A percentile compares a stretch with the other conserved stretches of the same genome.
phyloP scores from a whole-genome alignment of 805 yeast species.

The Ogataea pignaliae region DNA sequence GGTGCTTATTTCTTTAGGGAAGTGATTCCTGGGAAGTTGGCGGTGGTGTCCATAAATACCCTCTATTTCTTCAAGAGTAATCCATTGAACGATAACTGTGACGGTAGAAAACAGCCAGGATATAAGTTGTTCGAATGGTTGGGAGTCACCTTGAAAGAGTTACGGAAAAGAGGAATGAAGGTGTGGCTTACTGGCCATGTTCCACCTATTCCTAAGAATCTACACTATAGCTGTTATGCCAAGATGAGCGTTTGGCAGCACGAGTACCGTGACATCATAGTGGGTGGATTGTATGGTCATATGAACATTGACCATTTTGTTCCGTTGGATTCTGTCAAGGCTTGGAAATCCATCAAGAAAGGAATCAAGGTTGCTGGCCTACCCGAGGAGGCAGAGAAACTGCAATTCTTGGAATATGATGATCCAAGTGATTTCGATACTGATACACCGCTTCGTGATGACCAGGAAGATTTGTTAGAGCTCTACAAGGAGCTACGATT shows the following conservation, averaged over 20 bases:
- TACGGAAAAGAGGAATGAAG: conserved; percentile 70
- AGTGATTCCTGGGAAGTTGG: conserved; percentile 74
- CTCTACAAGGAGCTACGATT: conserved; percentile 13
- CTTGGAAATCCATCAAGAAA: conserved; percentile 49
- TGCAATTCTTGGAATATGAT: conserved; percentile 6
- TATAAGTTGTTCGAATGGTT: conserved; percentile 74
- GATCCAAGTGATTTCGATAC: conserved; percentile 22
- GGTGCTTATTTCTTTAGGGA: conserved; percentile 75
- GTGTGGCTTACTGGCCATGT: conserved; percentile 90
- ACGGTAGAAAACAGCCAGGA: conserved; percentile 70
- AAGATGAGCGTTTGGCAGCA: conserved; percentile 78
- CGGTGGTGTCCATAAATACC: conserved; percentile 75
- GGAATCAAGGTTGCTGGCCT: conserved; percentile 16
- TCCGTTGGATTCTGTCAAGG: conserved; percentile 66
- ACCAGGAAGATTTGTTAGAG: conserved; percentile 16
- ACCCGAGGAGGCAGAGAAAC: conserved; percentile 13
- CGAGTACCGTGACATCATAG: conserved; percentile 77
- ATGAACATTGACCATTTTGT: conserved; percentile 87
- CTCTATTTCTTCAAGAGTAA: conserved; percentile 70
- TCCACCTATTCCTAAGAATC: conserved; percentile 78
- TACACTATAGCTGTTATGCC: conserved; percentile 65
- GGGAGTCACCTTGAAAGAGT: conserved; percentile 66
- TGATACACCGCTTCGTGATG: neutral
- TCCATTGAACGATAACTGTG: conserved; percentile 81
- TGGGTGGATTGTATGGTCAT: conserved; percentile 84